A percentile compares a stretch with the other conserved stretches of the same genome.
Conservation (phyloP, 306 rosid genomes). For the Quercus berberidifolia region DNA sequence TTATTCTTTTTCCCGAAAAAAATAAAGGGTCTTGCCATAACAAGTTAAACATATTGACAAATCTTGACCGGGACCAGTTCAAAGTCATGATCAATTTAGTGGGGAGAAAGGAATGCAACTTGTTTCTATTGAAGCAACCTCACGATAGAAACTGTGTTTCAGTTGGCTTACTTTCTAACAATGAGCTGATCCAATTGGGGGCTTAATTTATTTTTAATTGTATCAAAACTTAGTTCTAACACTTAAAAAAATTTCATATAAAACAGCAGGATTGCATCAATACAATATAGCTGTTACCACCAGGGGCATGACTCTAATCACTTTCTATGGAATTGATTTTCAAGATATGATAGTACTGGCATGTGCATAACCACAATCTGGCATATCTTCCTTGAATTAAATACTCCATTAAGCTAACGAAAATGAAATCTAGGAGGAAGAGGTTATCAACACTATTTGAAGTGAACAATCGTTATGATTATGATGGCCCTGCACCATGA, state of each 20-base stretch:
- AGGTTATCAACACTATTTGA: neutral
- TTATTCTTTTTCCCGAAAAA: neutral
- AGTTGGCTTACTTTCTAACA: neutral
- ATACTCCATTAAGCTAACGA: constrained; percentile 1
- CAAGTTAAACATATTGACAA: too few species aligned
- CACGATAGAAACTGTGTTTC: neutral
- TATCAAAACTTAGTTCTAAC: neutral
- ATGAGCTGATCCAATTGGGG: neutral
- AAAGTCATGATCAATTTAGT: neutral
- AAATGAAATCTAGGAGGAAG: neutral
- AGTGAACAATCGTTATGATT: neutral
- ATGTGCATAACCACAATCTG: neutral
- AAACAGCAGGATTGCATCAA: neutral
- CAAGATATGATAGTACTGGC: neutral
- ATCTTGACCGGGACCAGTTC: neutral
- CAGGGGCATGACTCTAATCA: neutral
- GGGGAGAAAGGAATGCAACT: neutral
- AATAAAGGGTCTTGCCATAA: neutral
- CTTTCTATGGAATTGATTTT: neutral
- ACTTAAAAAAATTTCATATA: neutral
- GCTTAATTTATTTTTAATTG: neutral
- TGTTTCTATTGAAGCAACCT: neutral
- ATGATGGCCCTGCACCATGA: neutral
- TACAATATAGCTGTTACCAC: neutral
- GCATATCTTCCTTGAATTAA: neutral